Evolutionary conservation across 179 eudicot genomes (phyloP).

Genomic region (Dionaea muscipula): DNA sequence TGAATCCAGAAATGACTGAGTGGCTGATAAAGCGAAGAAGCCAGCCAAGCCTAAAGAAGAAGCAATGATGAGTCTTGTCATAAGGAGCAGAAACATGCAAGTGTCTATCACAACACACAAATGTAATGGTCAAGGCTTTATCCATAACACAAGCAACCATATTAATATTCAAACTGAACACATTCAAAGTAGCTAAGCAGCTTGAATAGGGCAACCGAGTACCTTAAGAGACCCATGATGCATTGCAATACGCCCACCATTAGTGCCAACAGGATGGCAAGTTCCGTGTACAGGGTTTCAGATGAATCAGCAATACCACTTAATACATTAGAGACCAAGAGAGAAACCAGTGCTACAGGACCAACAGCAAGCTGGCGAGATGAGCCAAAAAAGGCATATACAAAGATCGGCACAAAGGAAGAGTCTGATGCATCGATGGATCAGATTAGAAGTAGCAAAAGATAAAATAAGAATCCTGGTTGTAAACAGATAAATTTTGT

Average conservation of each 20-base stretch:
- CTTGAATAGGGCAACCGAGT: conserved; percentile 5
- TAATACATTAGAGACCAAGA: conserved; percentile 77
- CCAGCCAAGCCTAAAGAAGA: conserved; percentile 79
- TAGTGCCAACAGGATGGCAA: conserved; percentile 82
- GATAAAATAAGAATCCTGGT: background rate
- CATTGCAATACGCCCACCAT: conserved; percentile 97
- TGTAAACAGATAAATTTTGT: background rate
- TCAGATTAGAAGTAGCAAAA: conserved; percentile 7
- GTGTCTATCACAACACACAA: background rate
- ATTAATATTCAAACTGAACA: background rate
- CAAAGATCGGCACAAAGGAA: conserved; percentile 80
- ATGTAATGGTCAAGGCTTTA: no score
- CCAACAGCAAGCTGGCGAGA: conserved; percentile 99
- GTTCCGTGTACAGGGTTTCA: conserved; percentile 75
- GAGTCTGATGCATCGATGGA: conserved; percentile 50
- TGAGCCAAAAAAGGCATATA: conserved; percentile 92
- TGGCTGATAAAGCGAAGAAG: conserved; percentile 94
- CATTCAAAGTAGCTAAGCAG: background rate
- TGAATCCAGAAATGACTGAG: conserved; percentile 97
- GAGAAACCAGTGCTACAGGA: conserved; percentile 96
- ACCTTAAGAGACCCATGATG: conserved; percentile 91
- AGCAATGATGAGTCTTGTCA: background rate
- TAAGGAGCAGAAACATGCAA: background rate
- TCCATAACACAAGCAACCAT: background rate
- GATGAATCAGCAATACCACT: conserved; percentile 63